Conservation (phyloP, 2,329 filamentous ascomycete genomes). For the Blastomyces gilchristii region DNA sequence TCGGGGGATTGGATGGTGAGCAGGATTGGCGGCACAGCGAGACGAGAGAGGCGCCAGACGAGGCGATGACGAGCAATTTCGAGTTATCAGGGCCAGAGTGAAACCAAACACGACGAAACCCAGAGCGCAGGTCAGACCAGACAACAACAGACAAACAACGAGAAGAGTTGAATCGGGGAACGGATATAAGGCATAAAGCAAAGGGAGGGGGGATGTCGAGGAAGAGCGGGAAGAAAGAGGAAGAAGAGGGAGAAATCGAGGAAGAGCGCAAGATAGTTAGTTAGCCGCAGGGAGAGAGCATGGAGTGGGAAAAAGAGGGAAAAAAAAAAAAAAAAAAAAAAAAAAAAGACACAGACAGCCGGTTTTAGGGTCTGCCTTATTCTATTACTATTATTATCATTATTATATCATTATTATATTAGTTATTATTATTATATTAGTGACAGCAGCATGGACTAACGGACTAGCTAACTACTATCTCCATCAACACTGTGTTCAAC, state of each 20-base stretch:
- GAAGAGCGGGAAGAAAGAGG: not conserved
- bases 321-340: too few relatives aligned
- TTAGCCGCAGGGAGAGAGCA: not conserved
- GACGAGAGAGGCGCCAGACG: conserved; percentile 14
- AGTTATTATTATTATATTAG: too few relatives aligned
- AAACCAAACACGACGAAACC: not conserved
- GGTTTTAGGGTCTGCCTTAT: not conserved
- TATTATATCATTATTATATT: too few relatives aligned
- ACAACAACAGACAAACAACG: not conserved
- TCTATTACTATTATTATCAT: too few relatives aligned
- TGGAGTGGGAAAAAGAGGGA: not conserved
- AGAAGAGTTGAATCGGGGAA: conserved; percentile 1
- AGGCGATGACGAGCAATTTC: conserved; percentile 12
- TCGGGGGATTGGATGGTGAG: not conserved
- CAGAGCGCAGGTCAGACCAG: not conserved
- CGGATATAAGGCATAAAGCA: not conserved
- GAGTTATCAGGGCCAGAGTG: not conserved
- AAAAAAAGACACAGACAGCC: not conserved
- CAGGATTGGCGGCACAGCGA: not conserved
- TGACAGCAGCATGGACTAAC: too few relatives aligned
- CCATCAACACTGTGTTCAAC: not conserved
- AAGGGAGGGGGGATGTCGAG: not conserved
- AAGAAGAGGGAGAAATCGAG: not conserved
- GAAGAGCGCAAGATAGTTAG: not conserved
- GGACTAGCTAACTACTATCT: not conserved